phyloP scores from a whole-genome alignment of 2,329 filamentous ascomycete species.

The Penicillium olsonii region DNA sequence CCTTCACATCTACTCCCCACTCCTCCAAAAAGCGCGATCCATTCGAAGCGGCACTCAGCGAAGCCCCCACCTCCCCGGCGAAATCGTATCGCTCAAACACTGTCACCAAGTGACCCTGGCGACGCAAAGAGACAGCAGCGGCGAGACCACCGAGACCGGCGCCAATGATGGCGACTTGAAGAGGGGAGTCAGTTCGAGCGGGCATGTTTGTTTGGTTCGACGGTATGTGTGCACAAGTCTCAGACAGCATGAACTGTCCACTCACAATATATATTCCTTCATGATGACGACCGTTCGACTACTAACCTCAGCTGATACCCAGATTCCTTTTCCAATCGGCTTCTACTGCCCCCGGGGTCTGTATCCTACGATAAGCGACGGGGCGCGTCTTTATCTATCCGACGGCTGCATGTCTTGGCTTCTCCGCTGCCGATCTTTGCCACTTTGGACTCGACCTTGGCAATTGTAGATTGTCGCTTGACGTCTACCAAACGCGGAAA shows the following conservation, averaged over 20 bases:
- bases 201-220: constrained; percentile 16
- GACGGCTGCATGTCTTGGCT: constrained; percentile 22
- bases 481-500: not conserved
- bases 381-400: constrained; percentile 23
- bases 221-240: not conserved
- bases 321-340: not conserved
- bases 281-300: too few species aligned
- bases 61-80: constrained; percentile 25
- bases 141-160: constrained; percentile 18
- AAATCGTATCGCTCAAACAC: constrained; percentile 28
- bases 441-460: constrained; percentile 1
- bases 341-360: not conserved
- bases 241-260: not conserved
- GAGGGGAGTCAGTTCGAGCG: constrained; percentile 24
- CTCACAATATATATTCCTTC: not conserved
- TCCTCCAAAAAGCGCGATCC: constrained; percentile 23
- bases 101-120: constrained; percentile 22
- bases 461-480: not conserved
- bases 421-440: constrained; percentile 14
- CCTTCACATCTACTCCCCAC: constrained; percentile 26
- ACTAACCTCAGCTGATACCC: not conserved
- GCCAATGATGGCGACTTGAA: constrained; percentile 26
- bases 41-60: constrained; percentile 24
- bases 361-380: constrained; percentile 8
- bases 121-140: constrained; percentile 23